Base-by-base conservation (phyloP, 2,329 filamentous ascomycete genomes). In the Akanthomyces dipterigenus region DNA sequence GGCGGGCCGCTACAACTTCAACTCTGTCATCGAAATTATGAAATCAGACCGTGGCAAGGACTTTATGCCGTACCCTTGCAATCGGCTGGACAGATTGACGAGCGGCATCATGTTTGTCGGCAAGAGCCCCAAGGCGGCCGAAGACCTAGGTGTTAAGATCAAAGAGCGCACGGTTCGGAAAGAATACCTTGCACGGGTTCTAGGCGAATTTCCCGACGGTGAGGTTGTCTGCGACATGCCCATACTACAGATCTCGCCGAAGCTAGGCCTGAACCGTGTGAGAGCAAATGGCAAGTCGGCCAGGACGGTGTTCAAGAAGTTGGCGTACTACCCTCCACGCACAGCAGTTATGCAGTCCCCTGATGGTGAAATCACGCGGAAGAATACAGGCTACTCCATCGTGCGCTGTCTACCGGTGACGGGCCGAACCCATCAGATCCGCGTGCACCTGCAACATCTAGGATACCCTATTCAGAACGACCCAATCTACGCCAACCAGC, bases 101-200 rank as follows among this genome's bases (percentile, higher is more conserved):
- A 96, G 91, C 68, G 95, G 95, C 54, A 90, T 99, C 71, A 98
- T 99, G 93, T 99, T 99, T 73, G 87, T 99, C 67, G 95, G 89
- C 31, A 99, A 99, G 76, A 87, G 90, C 65, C 81, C 87, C 42
- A 84, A 86, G 69, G 90, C 90, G 0, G 93, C 95, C 0, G 91
- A 93, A 65, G 80, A 81, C 36, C 82, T 99, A 66, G 86, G 88
- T 60, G 77, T 81, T 46, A 89, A 96, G 73, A 90, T 99, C 62
- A 84, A 86, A 66, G 83, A 83, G 5, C 83, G 95, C 40, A 93
- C 88, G 0, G 90, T 99, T 42, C 87, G 91, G 67, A 99, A 99
- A 73, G 95, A 99, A 73, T 99, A 99, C 70, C 81, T 99, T 26
- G 93, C 93, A 3, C 84, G 95, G 43, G 95, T 98, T 11, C 89